A percentile compares a stretch with the other conserved stretches of the same genome.
These are phyloP conservation scores for Trichoderma breve DNA, from an alignment of 2,329 filamentous ascomycete species.

Conservation along the genomic window DNA sequence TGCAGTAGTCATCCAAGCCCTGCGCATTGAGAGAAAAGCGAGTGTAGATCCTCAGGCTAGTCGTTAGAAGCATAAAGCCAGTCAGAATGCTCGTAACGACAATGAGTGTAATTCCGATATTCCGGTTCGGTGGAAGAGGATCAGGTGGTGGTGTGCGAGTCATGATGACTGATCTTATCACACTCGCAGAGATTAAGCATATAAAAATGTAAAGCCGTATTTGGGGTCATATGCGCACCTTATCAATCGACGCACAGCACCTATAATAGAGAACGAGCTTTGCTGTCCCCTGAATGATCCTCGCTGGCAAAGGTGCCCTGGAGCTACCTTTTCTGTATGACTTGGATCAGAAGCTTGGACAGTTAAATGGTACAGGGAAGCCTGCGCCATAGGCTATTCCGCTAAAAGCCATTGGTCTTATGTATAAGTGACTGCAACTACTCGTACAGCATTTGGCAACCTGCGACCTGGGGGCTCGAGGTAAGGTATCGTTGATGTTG, in stretches of 20 bases:
- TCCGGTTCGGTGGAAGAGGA: background rate
- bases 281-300: background rate
- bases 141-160: background rate
- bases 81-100: background rate
- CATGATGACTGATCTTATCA: background rate
- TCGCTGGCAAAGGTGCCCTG: background rate
- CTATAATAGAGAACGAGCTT: background rate
- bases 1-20: background rate
- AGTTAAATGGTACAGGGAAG: background rate
- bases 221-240: background rate
- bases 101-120: background rate
- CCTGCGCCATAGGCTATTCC: background rate
- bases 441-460: background rate
- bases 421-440: background rate
- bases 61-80: background rate
- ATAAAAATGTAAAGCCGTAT: background rate
- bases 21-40: background rate
- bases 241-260: background rate
- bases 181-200: background rate
- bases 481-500: background rate
- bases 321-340: background rate
- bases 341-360: background rate
- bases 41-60: background rate
- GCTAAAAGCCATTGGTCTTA: background rate
- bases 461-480: background rate